phyloP scores from a whole-genome alignment of 2,329 filamentous ascomycete genomes.

The Akanthomyces dipterigenus region DNA sequence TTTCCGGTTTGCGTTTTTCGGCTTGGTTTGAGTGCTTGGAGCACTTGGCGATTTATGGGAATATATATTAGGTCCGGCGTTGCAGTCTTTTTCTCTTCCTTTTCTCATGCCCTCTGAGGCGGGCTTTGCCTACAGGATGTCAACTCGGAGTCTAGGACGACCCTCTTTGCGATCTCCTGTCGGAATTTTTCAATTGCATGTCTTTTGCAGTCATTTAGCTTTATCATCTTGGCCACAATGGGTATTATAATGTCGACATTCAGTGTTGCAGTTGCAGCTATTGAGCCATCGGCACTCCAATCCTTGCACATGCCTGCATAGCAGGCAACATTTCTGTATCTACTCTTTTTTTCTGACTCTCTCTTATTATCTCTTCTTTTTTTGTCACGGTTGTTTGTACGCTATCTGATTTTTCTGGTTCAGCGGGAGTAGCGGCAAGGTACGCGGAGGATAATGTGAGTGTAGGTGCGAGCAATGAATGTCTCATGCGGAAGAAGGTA shows the following conservation, averaged over 20 bases:
- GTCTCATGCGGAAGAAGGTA: neutral
- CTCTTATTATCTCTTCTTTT: neutral
- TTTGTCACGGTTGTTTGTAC: neutral
- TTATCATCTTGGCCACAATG: neutral
- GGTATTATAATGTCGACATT: constrained; percentile 5
- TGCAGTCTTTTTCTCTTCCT: constrained; percentile 11
- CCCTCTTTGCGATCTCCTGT: neutral
- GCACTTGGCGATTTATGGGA: constrained; percentile 1
- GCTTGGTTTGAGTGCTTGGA: neutral
- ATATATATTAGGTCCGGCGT: constrained; percentile 20
- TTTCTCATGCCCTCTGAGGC: constrained; percentile 13
- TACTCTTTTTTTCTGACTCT: constrained; percentile 11
- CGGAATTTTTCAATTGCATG: constrained; percentile 19
- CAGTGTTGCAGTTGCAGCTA: constrained; percentile 12
- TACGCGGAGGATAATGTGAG: neutral
- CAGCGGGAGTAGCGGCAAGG: constrained; percentile 6
- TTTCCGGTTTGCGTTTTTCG: constrained; percentile 5
- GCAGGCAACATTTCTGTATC: constrained; percentile 8
- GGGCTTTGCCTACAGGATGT: neutral
- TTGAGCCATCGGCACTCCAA: constrained; percentile 21
- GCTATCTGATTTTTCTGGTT: constrained; percentile 8
- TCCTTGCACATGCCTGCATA: neutral
- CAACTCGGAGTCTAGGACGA: neutral
- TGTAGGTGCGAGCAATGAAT: neutral
- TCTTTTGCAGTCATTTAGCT: neutral